A percentile compares a stretch with the other conserved stretches of the same genome.
These are phyloP conservation scores for Exophiala xenobiotica DNA, from an alignment of 2,329 filamentous ascomycete genomes.

Conservation along the genomic window DNA sequence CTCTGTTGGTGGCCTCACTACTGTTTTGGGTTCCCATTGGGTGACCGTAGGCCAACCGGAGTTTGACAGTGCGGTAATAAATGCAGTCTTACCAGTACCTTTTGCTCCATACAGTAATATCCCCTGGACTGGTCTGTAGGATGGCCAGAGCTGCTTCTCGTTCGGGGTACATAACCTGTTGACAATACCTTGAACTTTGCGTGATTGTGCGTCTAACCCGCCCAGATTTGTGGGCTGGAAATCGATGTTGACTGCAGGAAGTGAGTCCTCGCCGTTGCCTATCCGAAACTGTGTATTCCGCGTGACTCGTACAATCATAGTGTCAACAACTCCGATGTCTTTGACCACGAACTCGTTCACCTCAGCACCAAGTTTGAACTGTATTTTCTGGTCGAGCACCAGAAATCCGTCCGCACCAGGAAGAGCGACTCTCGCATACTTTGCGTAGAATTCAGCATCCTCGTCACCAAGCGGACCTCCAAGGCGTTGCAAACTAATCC, in stretches of 20 bases:
- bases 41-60: conserved; percentile 71
- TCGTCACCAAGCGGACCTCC: conserved; percentile 24
- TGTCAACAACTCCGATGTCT: conserved; percentile 11
- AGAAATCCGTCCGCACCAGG: conserved; percentile 39
- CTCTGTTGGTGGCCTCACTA: conserved; percentile 42
- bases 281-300: conserved; percentile 18
- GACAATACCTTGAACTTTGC: conserved; percentile 22
- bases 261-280: neutral
- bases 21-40: conserved; percentile 45
- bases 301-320: conserved; percentile 21
- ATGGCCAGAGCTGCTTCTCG: conserved; percentile 9
- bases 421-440: conserved; percentile 52
- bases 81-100: conserved; percentile 79
- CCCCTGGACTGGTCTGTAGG: conserved; percentile 47
- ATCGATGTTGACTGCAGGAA: conserved; percentile 3
- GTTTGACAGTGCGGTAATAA: conserved; percentile 66
- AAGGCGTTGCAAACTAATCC: conserved; percentile 54
- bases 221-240: conserved; percentile 23
- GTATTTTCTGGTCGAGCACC: conserved; percentile 27
- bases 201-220: conserved; percentile 19
- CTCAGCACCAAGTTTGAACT: conserved; percentile 28
- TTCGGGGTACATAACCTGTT: conserved; percentile 13
- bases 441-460: conserved; percentile 49
- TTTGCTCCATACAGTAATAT: conserved; percentile 77
- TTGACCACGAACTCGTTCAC: conserved; percentile 32